Conservation (phyloP, 2,329 filamentous ascomycete species). For the Harringtonia lauricola region DNA sequence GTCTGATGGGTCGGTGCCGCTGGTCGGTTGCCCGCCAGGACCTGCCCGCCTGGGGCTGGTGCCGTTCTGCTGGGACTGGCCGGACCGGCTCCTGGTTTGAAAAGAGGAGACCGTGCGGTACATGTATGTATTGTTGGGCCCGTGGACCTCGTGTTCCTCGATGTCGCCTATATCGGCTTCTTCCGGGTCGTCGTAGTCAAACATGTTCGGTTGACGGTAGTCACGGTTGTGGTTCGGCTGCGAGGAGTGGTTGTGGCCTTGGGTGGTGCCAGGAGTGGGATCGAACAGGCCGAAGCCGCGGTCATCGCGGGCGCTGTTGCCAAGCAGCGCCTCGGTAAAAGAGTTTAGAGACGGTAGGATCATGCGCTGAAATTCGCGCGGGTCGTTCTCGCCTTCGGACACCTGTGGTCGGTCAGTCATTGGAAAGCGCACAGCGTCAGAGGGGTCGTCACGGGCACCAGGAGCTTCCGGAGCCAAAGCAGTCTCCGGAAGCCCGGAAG, state of each 20-base stretch:
- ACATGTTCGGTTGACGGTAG: background rate
- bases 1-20: slow-evolving; percentile 14
- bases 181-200: slow-evolving; percentile 43
- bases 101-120: slow-evolving; percentile 19
- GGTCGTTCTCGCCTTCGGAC: background rate
- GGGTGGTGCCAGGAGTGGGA: too few species aligned
- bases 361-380: too few species aligned
- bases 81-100: background rate
- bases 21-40: slow-evolving; percentile 2
- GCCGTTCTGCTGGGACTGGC: background rate
- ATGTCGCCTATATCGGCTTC: slow-evolving; percentile 51
- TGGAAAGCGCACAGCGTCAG: too few species aligned
- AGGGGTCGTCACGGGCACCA: background rate
- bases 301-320: slow-evolving; percentile 3
- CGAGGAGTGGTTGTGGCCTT: too few species aligned
- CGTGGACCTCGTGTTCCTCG: slow-evolving; percentile 34
- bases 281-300: too few species aligned
- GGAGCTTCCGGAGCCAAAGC: too few species aligned
- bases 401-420: background rate
- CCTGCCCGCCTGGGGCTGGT: background rate
- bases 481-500: too few species aligned
- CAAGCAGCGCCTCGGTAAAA: background rate
- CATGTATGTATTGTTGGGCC: slow-evolving; percentile 29
- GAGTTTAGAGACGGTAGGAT: background rate
- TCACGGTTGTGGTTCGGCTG: slow-evolving; percentile 4